Conservation (phyloP, 352 stramenopile species). For the Nothophytophthora sp. region DNA sequence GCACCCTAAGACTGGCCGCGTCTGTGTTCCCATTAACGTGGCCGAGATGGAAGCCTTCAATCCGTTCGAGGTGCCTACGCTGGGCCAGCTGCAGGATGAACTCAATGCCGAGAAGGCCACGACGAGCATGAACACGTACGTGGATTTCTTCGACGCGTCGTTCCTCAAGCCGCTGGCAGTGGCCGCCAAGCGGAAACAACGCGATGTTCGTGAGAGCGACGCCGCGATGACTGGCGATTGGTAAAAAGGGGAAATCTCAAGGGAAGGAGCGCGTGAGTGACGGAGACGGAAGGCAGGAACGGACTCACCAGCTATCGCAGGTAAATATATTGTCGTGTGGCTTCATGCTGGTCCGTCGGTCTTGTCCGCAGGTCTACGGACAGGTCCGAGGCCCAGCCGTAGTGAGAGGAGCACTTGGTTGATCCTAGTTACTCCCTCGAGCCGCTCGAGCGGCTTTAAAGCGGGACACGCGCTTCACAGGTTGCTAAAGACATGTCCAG, state of each 20-base stretch:
- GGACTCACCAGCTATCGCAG: constrained; percentile 19
- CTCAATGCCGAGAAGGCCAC: constrained; percentile 61
- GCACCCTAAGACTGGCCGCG: constrained; percentile 97
- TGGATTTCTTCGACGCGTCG: constrained; percentile 69
- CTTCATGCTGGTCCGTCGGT: constrained; percentile 17
- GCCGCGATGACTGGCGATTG: constrained; percentile 83
- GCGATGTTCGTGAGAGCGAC: constrained; percentile 60
- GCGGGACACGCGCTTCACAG: constrained; percentile 82
- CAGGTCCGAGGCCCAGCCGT: not conserved
- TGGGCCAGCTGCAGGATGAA: constrained; percentile 81
- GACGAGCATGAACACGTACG: constrained; percentile 76
- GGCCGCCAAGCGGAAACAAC: constrained; percentile 72
- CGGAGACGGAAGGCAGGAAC: constrained; percentile 1
- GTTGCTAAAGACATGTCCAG: constrained; percentile 44
- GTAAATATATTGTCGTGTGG: constrained; percentile 34
- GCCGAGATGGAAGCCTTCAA: constrained; percentile 85
- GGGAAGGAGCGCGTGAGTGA: constrained; percentile 6
- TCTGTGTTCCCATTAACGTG: constrained; percentile 97
- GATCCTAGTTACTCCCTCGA: constrained; percentile 17
- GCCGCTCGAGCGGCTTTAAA: constrained; percentile 68
- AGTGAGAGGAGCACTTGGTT: not conserved
- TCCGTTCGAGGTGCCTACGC: constrained; percentile 84
- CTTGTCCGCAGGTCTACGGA: constrained; percentile 3
- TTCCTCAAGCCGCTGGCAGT: constrained; percentile 72
- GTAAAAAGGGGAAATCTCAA: constrained; percentile 51